Evolutionary conservation across 2,329 filamentous ascomycete genomes (phyloP), one percentile per base, ranked within the genome.

Genomic region (Paraphaeosphaeria sporulosa): DNA sequence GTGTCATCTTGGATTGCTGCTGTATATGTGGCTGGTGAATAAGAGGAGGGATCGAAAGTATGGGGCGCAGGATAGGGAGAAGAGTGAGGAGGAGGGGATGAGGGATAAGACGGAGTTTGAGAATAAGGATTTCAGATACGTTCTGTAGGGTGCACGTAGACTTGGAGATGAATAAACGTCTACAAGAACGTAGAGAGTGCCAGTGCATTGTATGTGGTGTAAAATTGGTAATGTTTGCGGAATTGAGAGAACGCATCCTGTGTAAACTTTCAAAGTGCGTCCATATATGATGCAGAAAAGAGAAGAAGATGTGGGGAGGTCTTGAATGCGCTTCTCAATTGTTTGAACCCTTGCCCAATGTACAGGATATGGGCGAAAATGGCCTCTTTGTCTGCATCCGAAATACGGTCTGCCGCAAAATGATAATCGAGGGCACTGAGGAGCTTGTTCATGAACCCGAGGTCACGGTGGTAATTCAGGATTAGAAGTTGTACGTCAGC

Each of bases 121-220:
- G 59, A 82, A 81, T 57, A 80, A 76, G 61, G 71, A 80, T 30
- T 82, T 82, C 55, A 64, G 79, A 46, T 81, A 81, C 63, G 78
- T 81, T 9, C 47, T 70, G 49, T 65, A 62, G 27, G 15, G 4
- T 7, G 38, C 15, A 40, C 38, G 7, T n/a, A n/a, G n/a, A n/a
- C n/a, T n/a, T n/a, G n/a, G n/a, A n/a, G n/a, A n/a, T n/a, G n/a
- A n/a, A n/a, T n/a, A n/a, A n/a, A n/a, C n/a, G n/a, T n/a, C n/a
- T n/a, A n/a, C n/a, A n/a, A n/a, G n/a, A n/a, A n/a, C n/a, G n/a
- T n/a, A n/a, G n/a, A n/a, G n/a, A n/a, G n/a, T n/a, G n/a, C n/a
- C n/a, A n/a, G n/a, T n/a, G n/a, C n/a, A n/a, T n/a, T n/a, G n/a
- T n/a, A n/a, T n/a, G n/a, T n/a, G n/a, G n/a, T n/a, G n/a, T n/a